Evolutionary conservation across 2,329 filamentous ascomycete species (phyloP).

Genomic region (Diaporthe vexans): DNA sequence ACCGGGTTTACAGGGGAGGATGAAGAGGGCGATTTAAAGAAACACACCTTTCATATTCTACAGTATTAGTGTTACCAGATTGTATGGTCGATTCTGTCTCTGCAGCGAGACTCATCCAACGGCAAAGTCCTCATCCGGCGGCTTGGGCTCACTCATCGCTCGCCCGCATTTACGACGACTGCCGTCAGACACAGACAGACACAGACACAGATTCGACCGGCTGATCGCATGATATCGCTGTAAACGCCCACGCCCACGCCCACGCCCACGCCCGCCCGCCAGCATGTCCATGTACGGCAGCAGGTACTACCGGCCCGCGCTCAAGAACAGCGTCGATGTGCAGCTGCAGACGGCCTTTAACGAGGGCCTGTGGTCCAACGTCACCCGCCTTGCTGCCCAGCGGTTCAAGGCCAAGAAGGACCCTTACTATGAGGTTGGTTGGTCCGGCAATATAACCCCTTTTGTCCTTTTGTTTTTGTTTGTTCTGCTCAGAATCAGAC

Average conservation of each 20-base stretch:
- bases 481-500: no score
- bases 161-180: neutral
- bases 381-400: constrained; percentile 66
- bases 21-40: neutral
- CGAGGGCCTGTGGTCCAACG: constrained; percentile 67
- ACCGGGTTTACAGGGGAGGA: constrained; percentile 16
- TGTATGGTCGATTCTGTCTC: neutral
- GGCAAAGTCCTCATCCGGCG: neutral
- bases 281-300: constrained; percentile 43
- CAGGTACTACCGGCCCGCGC: constrained; percentile 52
- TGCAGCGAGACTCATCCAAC: neutral
- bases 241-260: neutral
- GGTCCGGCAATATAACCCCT: no score
- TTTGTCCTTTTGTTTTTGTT: no score
- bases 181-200: constrained; percentile 1
- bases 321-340: constrained; percentile 66
- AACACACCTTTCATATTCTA: neutral
- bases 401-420: constrained; percentile 64
- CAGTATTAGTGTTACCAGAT: neutral
- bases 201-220: neutral
- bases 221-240: constrained; percentile 4
- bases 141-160: neutral
- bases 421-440: constrained; percentile 69
- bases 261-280: neutral
- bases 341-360: constrained; percentile 69